Base-by-base conservation (phyloP, 1,284 basidiomycete species). In the Fomitiporia mediterranea region DNA sequence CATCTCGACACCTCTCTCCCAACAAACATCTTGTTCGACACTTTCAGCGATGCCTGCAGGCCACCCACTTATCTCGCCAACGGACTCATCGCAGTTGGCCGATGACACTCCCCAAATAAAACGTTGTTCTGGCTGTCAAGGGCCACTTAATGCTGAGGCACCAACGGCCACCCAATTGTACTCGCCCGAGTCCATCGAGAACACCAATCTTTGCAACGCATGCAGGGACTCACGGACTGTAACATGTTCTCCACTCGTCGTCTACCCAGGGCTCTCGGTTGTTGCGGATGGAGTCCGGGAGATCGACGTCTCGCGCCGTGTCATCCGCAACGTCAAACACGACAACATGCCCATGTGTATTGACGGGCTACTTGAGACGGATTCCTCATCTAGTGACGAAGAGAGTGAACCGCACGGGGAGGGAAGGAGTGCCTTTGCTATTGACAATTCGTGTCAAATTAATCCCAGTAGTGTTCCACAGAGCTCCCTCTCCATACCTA, bases 11-110 rank as follows among this genome's bases (percentile, higher is more conserved):
- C 57, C 56, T 52, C 51, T 21, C 44, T 4, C 3, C 11, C 25
- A 6, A 5, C 25, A 30, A 28, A 25, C n/a, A 7, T n/a, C 52
- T 56, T 40, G 44, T 60, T 43, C 46, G 49, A 40, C 42, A 53
- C 38, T 38, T 42, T 30, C 55, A 47, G 58, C 62, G 56, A 74
- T 73, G 71, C 71, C 71, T 60, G 67, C 69, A 58, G 69, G 68
- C 61, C 68, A 68, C 53, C 61, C 65, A 44, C 60, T 64, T 23
- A 35, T 27, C 38, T n/a, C 38, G 7, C 23, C 28, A 32, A 57
- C 63, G 51, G 62, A 66, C 51, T 59, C 66, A 58, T n/a, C 30
- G 4, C 56, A 60, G 32, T 40, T 53, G 30, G 34, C 55, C 44
- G 53, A 59, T 52, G 59, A 63, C 21, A 37, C 49, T 30, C 46